Conservation (phyloP, 371 early-diverging fungal genomes). For the Lichtheimia ramosa region DNA sequence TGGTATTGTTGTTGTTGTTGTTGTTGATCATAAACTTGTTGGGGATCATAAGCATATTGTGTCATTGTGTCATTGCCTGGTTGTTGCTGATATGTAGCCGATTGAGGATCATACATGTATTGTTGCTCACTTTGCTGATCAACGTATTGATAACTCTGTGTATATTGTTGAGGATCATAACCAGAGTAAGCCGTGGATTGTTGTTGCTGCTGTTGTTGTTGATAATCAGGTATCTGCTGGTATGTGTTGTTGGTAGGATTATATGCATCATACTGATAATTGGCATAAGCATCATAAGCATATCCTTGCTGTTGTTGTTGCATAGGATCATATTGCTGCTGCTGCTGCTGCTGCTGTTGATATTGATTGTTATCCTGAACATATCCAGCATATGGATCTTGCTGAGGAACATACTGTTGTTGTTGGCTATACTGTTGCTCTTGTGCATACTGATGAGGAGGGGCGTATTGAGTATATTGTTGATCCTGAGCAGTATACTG, state of each 20-base stretch:
- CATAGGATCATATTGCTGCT: background rate
- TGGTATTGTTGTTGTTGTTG: background rate
- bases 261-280: conserved; percentile 9
- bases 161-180: conserved; percentile 14
- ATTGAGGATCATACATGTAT: conserved; percentile 6
- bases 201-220: conserved; percentile 5
- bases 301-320: conserved; percentile 6
- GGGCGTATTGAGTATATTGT: conserved; percentile 20
- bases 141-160: background rate
- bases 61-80: conserved; percentile 3
- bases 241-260: background rate
- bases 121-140: too few species aligned
- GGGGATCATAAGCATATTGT: conserved; percentile 4
- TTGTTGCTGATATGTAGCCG: background rate
- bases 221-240: conserved; percentile 5
- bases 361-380: conserved; percentile 3
- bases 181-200: background rate
- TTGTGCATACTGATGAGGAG: conserved; percentile 5
- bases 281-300: conserved; percentile 6
- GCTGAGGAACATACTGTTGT: conserved; percentile 29
- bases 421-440: conserved; percentile 12
- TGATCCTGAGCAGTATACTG: conserved; percentile 10
- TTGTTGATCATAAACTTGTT: background rate
- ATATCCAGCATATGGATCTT: conserved; percentile 9
- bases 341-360: conserved; percentile 13